Evolutionary conservation across 495 filamentous ascomycete genomes (phyloP).

Genomic region (Apiosordaria backusii): DNA sequence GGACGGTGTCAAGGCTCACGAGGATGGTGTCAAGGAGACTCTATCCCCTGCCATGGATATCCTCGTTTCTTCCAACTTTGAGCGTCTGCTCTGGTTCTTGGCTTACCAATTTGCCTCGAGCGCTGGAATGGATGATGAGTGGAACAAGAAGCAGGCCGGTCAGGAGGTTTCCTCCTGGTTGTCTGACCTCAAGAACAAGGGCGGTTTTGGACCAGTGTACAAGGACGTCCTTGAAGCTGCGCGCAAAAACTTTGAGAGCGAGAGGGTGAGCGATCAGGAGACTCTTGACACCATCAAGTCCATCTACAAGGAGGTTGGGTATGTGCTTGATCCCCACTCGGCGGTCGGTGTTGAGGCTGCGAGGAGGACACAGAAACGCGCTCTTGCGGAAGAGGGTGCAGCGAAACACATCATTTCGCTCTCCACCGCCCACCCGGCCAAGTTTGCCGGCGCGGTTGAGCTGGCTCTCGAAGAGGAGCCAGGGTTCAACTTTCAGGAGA

Average conservation of each 20-base stretch:
- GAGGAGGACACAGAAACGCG: slow-evolving; percentile 57
- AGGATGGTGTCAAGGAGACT: slow-evolving; percentile 77
- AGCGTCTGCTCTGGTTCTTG: slow-evolving; percentile 92
- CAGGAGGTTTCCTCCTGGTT: slow-evolving; percentile 69
- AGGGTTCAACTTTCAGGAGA: slow-evolving; percentile 64
- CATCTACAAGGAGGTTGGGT: slow-evolving; percentile 60
- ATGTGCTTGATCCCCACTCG: slow-evolving; percentile 89
- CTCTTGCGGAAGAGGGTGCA: slow-evolving; percentile 45
- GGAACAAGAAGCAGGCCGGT: slow-evolving; percentile 58
- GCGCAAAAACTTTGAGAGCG: slow-evolving; percentile 68
- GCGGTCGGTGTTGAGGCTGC: slow-evolving; percentile 80
- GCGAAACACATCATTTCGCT: slow-evolving; percentile 57
- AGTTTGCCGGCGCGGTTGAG: slow-evolving; percentile 79
- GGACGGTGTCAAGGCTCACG: slow-evolving; percentile 64
- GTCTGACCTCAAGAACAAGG: slow-evolving; percentile 66
- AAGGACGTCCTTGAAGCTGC: slow-evolving; percentile 61
- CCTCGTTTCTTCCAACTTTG: slow-evolving; percentile 90
- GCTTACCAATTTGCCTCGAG: slow-evolving; percentile 58
- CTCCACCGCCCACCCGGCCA: slow-evolving; percentile 90
- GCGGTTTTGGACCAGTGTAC: slow-evolving; percentile 73
- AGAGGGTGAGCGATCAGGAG: slow-evolving; percentile 75
- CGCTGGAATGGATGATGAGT: slow-evolving; percentile 54
- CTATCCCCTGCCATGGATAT: slow-evolving; percentile 95
- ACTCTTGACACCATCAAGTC: slow-evolving; percentile 69
- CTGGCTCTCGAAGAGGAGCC: slow-evolving; percentile 62